Evolutionary conservation across 192 early-diverging fungal species (phyloP).

Genomic region (Fimicolochytrium jonesii): DNA sequence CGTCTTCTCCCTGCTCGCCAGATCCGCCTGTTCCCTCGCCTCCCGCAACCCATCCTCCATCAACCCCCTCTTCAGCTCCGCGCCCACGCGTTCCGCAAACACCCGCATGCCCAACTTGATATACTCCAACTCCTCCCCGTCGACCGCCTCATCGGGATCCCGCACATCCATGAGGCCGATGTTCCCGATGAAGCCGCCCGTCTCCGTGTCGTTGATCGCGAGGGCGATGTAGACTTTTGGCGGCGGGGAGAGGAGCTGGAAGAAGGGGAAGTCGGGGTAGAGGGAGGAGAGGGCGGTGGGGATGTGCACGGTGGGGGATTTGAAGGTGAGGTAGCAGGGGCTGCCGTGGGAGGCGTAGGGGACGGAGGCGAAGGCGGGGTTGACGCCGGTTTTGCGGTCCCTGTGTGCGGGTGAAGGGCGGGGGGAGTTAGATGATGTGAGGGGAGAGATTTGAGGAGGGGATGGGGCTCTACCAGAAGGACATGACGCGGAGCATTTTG

Average conservation of each 20-base stretch:
- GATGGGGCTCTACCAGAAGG: no score
- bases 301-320: background rate
- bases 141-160: background rate
- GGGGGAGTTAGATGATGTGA: no score
- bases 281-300: background rate
- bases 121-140: background rate
- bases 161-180: slow-evolving; percentile 9
- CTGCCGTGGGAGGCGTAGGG: no score
- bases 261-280: slow-evolving; percentile 8
- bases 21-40: background rate
- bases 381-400: no score
- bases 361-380: no score
- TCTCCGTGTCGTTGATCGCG: slow-evolving; percentile 3
- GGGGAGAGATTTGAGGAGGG: no score
- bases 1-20: background rate
- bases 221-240: slow-evolving; percentile 7
- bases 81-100: slow-evolving; percentile 1
- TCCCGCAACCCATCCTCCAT: background rate
- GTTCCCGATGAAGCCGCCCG: slow-evolving; percentile 8
- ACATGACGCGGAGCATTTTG: no score
- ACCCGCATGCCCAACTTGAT: background rate
- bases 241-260: background rate
- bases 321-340: no score
- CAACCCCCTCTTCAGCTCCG: background rate
- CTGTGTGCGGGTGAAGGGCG: no score